phyloP scores from a whole-genome alignment of 352 stramenopile genomes.

The Globisporangium nunn region DNA sequence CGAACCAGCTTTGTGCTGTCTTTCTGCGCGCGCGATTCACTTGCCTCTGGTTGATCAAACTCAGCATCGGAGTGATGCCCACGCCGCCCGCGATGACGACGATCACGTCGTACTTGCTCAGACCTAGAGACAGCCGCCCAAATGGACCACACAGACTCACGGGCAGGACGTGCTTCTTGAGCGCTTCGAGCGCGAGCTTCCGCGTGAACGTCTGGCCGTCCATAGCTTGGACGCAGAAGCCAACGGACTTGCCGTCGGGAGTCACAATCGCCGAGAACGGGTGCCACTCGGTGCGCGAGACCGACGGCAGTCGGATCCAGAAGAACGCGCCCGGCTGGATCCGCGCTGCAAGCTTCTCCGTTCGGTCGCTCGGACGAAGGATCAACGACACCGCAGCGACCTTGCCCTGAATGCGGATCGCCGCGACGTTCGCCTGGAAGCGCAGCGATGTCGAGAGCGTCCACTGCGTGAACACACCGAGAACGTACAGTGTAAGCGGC shows the following conservation, averaged over 20 bases:
- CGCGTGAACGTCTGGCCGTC: slow-evolving; percentile 46
- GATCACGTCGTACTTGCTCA: slow-evolving; percentile 59
- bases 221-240: slow-evolving; percentile 68
- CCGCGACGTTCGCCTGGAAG: slow-evolving; percentile 34
- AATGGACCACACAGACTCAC: slow-evolving; percentile 65
- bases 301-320: slow-evolving; percentile 56
- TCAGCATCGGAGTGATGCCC: slow-evolving; percentile 75
- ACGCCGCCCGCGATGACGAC: slow-evolving; percentile 66
- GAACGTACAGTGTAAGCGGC: slow-evolving; percentile 52
- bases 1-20: slow-evolving; percentile 40
- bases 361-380: slow-evolving; percentile 44
- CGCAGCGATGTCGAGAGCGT: slow-evolving; percentile 32
- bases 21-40: slow-evolving; percentile 15
- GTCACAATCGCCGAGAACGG: slow-evolving; percentile 79
- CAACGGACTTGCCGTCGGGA: slow-evolving; percentile 61
- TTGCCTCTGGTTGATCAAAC: slow-evolving; percentile 60
- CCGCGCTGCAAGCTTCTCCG: slow-evolving; percentile 45
- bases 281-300: slow-evolving; percentile 67
- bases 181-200: slow-evolving; percentile 35
- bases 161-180: slow-evolving; percentile 30
- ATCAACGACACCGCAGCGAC: slow-evolving; percentile 51
- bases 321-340: slow-evolving; percentile 70
- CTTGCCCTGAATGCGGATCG: slow-evolving; percentile 17
- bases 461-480: slow-evolving; percentile 51
- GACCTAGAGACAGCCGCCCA: slow-evolving; percentile 51